Conservation (phyloP, 306 rosid genomes). For the Vicia villosa region DNA sequence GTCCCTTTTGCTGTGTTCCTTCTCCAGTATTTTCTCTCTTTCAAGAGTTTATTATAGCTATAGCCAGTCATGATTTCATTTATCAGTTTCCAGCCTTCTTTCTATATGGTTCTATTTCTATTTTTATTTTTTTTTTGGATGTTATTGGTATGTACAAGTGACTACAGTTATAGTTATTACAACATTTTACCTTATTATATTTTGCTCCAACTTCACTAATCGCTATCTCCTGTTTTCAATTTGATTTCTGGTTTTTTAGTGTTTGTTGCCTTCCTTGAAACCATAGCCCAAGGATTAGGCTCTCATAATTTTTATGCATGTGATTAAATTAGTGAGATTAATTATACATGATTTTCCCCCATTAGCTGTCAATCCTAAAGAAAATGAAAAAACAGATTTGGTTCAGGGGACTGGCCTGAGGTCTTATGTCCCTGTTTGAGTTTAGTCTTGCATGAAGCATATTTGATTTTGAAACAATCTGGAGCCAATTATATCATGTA, state of each 20-base stretch:
- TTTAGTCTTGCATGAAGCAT: constrained; percentile 7
- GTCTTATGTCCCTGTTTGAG: neutral
- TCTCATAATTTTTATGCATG: neutral
- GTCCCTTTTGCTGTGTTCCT: constrained; percentile 24
- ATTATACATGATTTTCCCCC: too few species aligned
- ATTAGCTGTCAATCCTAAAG: neutral
- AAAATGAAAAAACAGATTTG: neutral
- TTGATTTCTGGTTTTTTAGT: constrained; percentile 4
- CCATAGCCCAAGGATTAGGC: neutral
- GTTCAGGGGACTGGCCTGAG: neutral
- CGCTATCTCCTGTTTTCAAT: neutral
- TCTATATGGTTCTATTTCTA: constrained; percentile 38
- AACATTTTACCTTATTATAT: constrained; percentile 29
- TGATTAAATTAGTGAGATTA: neutral
- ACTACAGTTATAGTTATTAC: constrained; percentile 44
- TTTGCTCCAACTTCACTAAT: neutral
- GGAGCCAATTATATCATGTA: neutral
- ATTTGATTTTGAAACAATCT: constrained; percentile 6
- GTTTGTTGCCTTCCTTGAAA: neutral
- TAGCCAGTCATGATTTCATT: constrained; percentile 32
- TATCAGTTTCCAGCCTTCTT: constrained; percentile 36
- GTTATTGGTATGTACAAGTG: constrained; percentile 41
- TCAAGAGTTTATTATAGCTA: constrained; percentile 26
- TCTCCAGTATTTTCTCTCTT: constrained; percentile 22
- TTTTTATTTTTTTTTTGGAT: constrained; percentile 14